Evolutionary conservation across 306 rosid species (phyloP).

Genomic region (Trifolium dubium): DNA sequence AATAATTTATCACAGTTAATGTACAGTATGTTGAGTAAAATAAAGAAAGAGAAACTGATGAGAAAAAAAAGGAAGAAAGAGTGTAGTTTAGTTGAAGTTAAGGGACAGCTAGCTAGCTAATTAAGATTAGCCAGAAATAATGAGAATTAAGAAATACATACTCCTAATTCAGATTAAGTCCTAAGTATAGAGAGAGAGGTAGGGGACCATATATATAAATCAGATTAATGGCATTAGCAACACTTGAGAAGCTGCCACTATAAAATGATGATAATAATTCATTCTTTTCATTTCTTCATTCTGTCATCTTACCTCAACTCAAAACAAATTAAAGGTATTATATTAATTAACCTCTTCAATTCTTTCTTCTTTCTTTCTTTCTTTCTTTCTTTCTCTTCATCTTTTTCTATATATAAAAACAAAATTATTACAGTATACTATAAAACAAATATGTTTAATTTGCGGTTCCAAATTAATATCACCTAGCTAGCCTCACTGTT

Average conservation of each 20-base stretch:
- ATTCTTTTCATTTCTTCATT: neutral
- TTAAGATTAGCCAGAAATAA: neutral
- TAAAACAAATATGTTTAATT: too few species aligned
- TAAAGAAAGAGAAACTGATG: neutral
- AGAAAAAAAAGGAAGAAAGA: neutral
- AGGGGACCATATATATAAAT: neutral
- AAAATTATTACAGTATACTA: neutral
- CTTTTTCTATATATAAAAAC: too few species aligned
- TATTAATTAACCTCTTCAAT: neutral
- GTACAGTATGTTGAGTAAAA: too few species aligned
- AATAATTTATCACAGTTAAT: neutral
- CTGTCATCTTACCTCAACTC: neutral
- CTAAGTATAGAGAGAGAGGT: neutral
- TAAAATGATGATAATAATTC: neutral
- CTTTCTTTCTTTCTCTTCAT: neutral
- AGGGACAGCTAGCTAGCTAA: neutral
- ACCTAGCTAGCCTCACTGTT: neutral
- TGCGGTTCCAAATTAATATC: conserved; percentile 1
- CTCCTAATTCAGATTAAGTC: too few species aligned
- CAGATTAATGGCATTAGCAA: neutral
- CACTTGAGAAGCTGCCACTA: neutral
- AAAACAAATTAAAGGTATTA: neutral
- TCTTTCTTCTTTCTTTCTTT: too few species aligned
- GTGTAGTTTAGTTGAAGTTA: conserved; percentile 1
- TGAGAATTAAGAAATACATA: neutral